A percentile compares a stretch with the other conserved stretches of the same genome.
Conservation (phyloP, 306 rosid genomes). For the Quercus bicolor region DNA sequence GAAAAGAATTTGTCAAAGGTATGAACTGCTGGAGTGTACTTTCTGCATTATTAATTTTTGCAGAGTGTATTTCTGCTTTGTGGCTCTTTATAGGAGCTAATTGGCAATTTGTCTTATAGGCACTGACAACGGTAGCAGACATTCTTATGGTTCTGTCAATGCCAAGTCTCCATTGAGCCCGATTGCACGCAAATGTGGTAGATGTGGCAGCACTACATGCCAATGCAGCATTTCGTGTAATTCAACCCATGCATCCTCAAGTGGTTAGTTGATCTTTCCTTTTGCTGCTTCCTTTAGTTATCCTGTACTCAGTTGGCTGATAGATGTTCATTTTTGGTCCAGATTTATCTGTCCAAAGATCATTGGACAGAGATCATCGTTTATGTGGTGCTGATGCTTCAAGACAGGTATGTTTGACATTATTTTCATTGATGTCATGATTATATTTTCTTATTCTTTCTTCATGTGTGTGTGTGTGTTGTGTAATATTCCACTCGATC, state of each 20-base stretch:
- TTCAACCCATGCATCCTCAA: constrained; percentile 32
- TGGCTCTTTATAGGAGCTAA: constrained; percentile 48
- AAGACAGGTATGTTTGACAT: constrained; percentile 38
- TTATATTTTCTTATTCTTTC: not conserved
- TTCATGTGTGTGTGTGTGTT: not conserved
- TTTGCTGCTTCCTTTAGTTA: constrained; percentile 11
- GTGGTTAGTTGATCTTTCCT: constrained; percentile 32
- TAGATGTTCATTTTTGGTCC: constrained; percentile 16
- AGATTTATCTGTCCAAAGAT: constrained; percentile 49
- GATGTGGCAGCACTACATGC: constrained; percentile 36
- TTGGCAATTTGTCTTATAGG: constrained; percentile 47
- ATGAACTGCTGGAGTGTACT: constrained; percentile 24
- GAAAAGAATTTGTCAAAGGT: constrained; percentile 53
- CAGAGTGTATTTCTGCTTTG: not conserved
- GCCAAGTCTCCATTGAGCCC: constrained; percentile 21
- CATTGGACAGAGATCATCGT: constrained; percentile 28
- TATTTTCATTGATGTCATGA: not conserved
- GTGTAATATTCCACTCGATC: no score
- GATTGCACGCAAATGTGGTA: constrained; percentile 27
- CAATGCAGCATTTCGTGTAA: constrained; percentile 35
- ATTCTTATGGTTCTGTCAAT: constrained; percentile 32
- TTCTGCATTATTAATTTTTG: constrained; percentile 1
- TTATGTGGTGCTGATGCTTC: constrained; percentile 21
- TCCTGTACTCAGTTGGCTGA: constrained; percentile 8
- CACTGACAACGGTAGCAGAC: constrained; percentile 26